A percentile compares a stretch with the other conserved stretches of the same genome.
Evolutionary conservation across 305 asterid species (phyloP).

Genomic region (Fraxinus latifolia): DNA sequence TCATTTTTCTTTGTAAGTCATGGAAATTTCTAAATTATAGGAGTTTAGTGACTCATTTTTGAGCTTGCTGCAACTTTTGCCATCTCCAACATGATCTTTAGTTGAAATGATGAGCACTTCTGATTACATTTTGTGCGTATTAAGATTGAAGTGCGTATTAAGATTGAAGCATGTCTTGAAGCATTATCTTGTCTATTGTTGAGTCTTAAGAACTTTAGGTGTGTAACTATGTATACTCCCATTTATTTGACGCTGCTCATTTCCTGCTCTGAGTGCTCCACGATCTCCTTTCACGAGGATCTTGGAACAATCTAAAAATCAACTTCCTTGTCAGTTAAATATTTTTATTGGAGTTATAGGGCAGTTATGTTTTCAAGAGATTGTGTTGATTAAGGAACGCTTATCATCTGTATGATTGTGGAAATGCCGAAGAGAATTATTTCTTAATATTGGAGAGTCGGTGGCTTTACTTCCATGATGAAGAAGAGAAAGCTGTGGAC

Average conservation of each 20-base stretch:
- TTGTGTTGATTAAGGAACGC: background rate
- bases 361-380: background rate
- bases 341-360: background rate
- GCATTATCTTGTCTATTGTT: background rate
- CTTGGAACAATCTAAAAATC: background rate
- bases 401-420: background rate
- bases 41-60: background rate
- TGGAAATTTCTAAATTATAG: background rate
- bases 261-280: background rate
- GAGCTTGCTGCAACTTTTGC: background rate
- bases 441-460: background rate
- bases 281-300: background rate
- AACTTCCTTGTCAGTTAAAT: background rate
- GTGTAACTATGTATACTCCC: background rate
- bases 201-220: background rate
- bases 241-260: background rate
- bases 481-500: background rate
- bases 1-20: background rate
- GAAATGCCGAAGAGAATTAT: background rate
- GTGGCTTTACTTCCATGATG: background rate
- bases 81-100: background rate
- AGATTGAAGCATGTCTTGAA: background rate
- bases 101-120: background rate
- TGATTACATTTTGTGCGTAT: background rate
- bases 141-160: background rate